Conservation (phyloP, 352 stramenopile genomes). For the Globisporangium alternatum region DNA sequence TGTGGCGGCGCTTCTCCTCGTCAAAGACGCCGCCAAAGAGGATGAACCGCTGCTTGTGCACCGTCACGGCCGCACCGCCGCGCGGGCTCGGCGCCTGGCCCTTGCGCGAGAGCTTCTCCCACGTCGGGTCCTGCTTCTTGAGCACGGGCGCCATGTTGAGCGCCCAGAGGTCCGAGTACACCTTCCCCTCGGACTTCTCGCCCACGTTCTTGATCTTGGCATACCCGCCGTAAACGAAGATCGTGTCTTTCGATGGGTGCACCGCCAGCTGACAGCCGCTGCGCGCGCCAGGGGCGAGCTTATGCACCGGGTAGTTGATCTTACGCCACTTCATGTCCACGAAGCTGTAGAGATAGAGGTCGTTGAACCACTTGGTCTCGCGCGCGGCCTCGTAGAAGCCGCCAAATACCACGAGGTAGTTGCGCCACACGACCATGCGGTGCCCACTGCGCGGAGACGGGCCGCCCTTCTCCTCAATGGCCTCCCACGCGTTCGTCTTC, state of each 20-base stretch:
- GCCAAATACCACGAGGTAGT: constrained; percentile 96
- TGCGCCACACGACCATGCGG: constrained; percentile 93
- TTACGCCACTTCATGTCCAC: constrained; percentile 89
- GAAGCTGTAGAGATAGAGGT: constrained; percentile 91
- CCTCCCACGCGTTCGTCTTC: constrained; percentile 94
- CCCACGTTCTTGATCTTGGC: constrained; percentile 93
- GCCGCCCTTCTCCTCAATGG: constrained; percentile 85
- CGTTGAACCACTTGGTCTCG: constrained; percentile 95
- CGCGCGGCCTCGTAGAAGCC: constrained; percentile 95
- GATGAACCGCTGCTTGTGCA: constrained; percentile 95
- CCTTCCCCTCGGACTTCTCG: constrained; percentile 91
- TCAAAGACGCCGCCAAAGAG: constrained; percentile 97
- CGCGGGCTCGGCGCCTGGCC: constrained; percentile 79
- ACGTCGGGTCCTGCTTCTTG: constrained; percentile 89
- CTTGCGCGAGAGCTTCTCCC: constrained; percentile 92
- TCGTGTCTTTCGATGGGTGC: constrained; percentile 83
- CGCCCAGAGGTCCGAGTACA: constrained; percentile 95
- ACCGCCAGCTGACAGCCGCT: constrained; percentile 85
- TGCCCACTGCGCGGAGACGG: constrained; percentile 86
- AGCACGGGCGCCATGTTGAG: constrained; percentile 90
- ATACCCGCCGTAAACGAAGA: constrained; percentile 95
- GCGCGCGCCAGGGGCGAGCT: constrained; percentile 57
- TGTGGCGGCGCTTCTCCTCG: constrained; percentile 81
- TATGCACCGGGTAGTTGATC: constrained; percentile 62
- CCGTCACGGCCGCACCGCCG: constrained; percentile 74